Base-by-base conservation (phyloP, 441 rosid species). In the Adansonia madagascariensis region DNA sequence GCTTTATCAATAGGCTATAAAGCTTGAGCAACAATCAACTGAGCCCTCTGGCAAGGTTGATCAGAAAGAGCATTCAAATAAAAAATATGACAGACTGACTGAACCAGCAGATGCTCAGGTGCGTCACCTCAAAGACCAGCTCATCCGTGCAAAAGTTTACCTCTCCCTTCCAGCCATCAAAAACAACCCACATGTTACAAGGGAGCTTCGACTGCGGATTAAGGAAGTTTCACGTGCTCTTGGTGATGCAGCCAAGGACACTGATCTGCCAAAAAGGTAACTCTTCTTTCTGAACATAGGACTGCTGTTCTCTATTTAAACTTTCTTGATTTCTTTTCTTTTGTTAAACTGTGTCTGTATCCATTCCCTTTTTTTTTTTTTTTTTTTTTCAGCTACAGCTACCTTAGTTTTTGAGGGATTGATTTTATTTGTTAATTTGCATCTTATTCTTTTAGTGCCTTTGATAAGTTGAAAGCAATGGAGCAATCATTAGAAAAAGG, bases 401-500 rank as follows among this genome's bases (percentile, higher is more conserved):
- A 31, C 74, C 24, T 41, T 24, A 12, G 14, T 72, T 22, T 35
- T 56, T 10, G 39, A 18, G 41, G 75, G 53, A 72, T 72, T 39
- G 18, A 18, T 44, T 52, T 52, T 9, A 60, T 35, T 15, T 35
- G 17, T 70, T 47, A 43, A 35, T 76, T 10, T 78, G 71, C 46
- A 39, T 61, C 64, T 56, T 50, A 55, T 22, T 18, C 7, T 53
- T 80, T 82, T 82, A 95, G 99, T 87, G 92, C 92, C 70, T 4
- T 79, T 31, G 97, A 90, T n/a, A 92, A 82, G 81, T 75, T 89
- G 82, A 91, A 88, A 81, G 90, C 94, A 46, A 92, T 95, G 98
- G 99, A 94, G 74, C 92, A 88, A 81, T 81, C 97, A 6, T 83
- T 95, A 84, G 85, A 84, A 64, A 95, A 90, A 87, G 97, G 92